phyloP scores from a whole-genome alignment of 139 green algal genomes.

The Asterochloris erici region DNA sequence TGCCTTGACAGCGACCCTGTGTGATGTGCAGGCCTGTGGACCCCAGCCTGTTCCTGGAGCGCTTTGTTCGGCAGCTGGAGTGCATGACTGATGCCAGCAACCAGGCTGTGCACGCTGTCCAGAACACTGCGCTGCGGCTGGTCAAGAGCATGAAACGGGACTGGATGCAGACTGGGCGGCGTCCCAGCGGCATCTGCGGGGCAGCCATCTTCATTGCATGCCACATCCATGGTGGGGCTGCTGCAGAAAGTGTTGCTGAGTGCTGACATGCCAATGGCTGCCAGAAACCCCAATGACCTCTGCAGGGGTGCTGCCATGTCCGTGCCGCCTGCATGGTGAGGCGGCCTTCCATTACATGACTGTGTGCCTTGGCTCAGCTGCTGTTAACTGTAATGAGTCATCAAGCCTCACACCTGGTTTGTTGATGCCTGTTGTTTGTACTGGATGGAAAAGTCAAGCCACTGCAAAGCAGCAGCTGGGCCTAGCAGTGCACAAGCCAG shows the following conservation, averaged over 20 bases:
- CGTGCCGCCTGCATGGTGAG: too few relatives aligned
- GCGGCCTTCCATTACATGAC: not conserved
- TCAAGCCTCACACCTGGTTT: not conserved
- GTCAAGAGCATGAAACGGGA: slow-evolving; percentile 97
- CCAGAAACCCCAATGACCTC: too few relatives aligned
- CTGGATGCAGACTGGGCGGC: slow-evolving; percentile 97
- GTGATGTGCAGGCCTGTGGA: slow-evolving; percentile 72
- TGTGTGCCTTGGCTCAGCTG: too few relatives aligned
- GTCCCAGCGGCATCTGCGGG: slow-evolving; percentile 89
- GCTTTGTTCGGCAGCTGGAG: slow-evolving; percentile 79
- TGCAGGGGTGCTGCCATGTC: too few relatives aligned
- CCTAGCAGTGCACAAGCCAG: too few relatives aligned
- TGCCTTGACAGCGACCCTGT: not conserved
- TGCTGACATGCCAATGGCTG: too few relatives aligned
- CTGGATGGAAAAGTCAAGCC: too few relatives aligned
- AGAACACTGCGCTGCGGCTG: slow-evolving; percentile 83
- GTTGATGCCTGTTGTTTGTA: not conserved
- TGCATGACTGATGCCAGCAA: slow-evolving; percentile 10
- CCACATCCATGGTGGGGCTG: slow-evolving; percentile 78
- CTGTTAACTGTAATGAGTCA: not conserved
- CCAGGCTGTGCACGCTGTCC: slow-evolving; percentile 41
- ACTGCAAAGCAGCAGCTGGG: too few relatives aligned
- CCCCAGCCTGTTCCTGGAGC: slow-evolving; percentile 92
- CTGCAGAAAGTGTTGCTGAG: not conserved
- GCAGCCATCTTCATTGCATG: slow-evolving; percentile 91